Evolutionary conservation across 2,329 filamentous ascomycete genomes (phyloP).

Genomic region (Paracoccidioides brasiliensis): DNA sequence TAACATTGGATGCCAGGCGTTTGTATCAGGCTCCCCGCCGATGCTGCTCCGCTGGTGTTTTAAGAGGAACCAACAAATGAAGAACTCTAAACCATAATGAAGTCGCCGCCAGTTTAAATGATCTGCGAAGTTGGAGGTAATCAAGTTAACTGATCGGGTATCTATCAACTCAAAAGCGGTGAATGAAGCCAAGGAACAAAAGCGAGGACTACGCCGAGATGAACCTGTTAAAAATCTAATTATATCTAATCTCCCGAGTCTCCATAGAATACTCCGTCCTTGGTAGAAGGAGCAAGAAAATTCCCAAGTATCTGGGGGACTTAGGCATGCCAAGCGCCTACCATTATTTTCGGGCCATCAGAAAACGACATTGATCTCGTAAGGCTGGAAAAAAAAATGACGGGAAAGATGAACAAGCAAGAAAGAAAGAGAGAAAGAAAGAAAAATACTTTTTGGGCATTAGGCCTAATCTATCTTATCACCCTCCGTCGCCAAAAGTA

Average conservation of each 20-base stretch:
- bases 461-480: neutral
- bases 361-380: neutral
- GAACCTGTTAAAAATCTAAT: neutral
- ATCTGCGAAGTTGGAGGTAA: neutral
- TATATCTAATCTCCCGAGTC: neutral
- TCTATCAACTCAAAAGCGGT: neutral
- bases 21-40: too few relatives aligned
- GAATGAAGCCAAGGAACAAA: neutral
- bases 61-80: neutral
- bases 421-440: neutral
- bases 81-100: too few relatives aligned
- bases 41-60: too few relatives aligned
- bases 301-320: neutral
- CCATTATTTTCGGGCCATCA: neutral
- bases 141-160: neutral
- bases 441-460: neutral
- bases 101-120: neutral
- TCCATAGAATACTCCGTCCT: neutral
- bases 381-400: neutral
- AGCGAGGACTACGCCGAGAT: neutral
- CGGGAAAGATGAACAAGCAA: neutral
- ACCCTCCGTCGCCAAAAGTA: neutral
- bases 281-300: neutral
- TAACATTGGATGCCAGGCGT: too few relatives aligned
- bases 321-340: neutral